Evolutionary conservation across 2,329 filamentous ascomycete genomes (phyloP), one percentile per base, ranked within the genome.

Genomic region (Aspergillus novofumigatus): DNA sequence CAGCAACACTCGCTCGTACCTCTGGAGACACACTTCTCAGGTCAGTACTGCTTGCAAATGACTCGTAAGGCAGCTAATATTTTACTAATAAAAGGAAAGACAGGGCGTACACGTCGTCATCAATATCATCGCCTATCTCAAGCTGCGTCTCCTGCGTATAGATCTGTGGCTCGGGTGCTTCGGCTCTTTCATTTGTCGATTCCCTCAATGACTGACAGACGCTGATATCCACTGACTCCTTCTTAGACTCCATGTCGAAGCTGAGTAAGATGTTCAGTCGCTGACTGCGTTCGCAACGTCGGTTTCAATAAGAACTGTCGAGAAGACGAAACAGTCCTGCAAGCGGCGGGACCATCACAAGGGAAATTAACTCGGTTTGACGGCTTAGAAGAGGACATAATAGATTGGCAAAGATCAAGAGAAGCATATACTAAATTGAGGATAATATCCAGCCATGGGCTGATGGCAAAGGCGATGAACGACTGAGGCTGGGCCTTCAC

Each of bases 1-100:
- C 51, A 7, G 56, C 51, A 10, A 63, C 57, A 20, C 54, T 58
- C 25, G 64, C 64, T 28, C 59, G 60, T 5, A 66, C 63, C 49
- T 65, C 61, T 21, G 42, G 42, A 45, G 42, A 23, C 10, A 23
- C 42, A 23, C 42, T 45, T 20, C 42, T 21, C 3, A 23, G 42
- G 20, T 45, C 42, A 45, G 20, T 45, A 17, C 5, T 17, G 32
- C 14, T 38, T 7, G 14, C 4, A 35, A 17, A 7, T 17, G 3
- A 17, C 32, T 35, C 14, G 14, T 3, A 35, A 17, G 32, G 14
- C 17, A n/a, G 32, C 2, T 14, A 35, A 35, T 35, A 35, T 14
- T 17, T n/a, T n/a, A n/a, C 5, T 6, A 35, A 35, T 35, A 35
- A 14, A 35, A 14, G 32, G 14, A 7, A 38, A 38, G 5, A 17